A percentile compares a stretch with the other conserved stretches of the same genome.
phyloP scores from a whole-genome alignment of 139 green algal species.

The Prasinococcaceae sp. region DNA sequence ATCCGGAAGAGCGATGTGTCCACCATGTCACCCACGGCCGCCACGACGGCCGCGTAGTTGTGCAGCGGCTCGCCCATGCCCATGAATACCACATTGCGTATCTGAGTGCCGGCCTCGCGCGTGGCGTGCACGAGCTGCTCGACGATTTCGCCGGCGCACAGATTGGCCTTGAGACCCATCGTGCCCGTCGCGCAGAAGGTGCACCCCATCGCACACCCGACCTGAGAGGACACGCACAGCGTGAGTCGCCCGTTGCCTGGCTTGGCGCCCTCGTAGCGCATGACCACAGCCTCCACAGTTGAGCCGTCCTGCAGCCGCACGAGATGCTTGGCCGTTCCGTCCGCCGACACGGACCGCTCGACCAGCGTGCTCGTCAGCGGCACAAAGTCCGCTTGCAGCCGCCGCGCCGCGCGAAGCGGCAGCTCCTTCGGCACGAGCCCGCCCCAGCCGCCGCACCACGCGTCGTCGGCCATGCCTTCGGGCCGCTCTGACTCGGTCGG shows the following conservation, averaged over 20 bases:
- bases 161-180: conserved; percentile 77
- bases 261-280: conserved; percentile 20
- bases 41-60: conserved; percentile 76
- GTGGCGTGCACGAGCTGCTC: conserved; percentile 84
- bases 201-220: conserved; percentile 90
- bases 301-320: conserved; percentile 80
- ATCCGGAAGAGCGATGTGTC: conserved; percentile 56
- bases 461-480: neutral
- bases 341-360: conserved; percentile 28
- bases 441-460: neutral
- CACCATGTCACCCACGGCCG: conserved; percentile 53
- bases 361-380: conserved; percentile 26
- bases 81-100: conserved; percentile 96
- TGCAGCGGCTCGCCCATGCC: conserved; percentile 91
- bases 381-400: conserved; percentile 42
- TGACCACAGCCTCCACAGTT: conserved; percentile 57
- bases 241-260: conserved; percentile 43
- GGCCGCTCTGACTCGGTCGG: neutral
- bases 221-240: conserved; percentile 37
- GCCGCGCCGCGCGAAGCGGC: conserved; percentile 35
- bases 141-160: conserved; percentile 81
- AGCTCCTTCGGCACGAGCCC: conserved; percentile 39
- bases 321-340: conserved; percentile 72
- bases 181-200: conserved; percentile 95
- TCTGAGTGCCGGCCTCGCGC: conserved; percentile 20